phyloP scores from a whole-genome alignment of 768 basidiomycete genomes.

The Phaeotremella skinneri region DNA sequence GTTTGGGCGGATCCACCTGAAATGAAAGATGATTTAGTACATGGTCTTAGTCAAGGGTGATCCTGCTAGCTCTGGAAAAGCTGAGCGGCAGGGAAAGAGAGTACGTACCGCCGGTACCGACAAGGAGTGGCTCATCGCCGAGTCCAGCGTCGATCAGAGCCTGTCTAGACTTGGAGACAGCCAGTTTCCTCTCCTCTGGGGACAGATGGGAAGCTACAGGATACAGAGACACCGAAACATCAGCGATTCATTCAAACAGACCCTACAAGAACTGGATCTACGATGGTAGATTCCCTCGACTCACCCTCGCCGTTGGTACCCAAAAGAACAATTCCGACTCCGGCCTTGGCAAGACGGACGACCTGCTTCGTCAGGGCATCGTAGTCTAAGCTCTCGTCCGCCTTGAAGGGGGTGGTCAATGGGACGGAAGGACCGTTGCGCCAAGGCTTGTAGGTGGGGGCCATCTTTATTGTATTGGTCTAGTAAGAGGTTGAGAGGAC shows the following conservation, averaged over 20 bases:
- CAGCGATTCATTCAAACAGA: too few relatives aligned
- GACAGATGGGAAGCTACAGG: conserved; percentile 48
- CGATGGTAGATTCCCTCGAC: too few relatives aligned
- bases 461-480: neutral
- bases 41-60: neutral
- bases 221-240: neutral
- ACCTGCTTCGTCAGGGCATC: conserved; percentile 67
- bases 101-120: conserved; percentile 66
- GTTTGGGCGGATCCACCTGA: conserved; percentile 67
- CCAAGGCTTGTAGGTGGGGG: conserved; percentile 29
- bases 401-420: conserved; percentile 66
- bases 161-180: conserved; percentile 61
- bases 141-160: conserved; percentile 74
- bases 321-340: conserved; percentile 41
- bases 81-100: too few relatives aligned
- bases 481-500: neutral
- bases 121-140: conserved; percentile 66
- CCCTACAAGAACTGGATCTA: too few relatives aligned
- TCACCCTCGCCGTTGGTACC: conserved; percentile 60
- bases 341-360: conserved; percentile 68
- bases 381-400: conserved; percentile 68
- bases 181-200: conserved; percentile 40
- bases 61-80: neutral
- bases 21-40: neutral
- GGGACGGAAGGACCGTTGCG: conserved; percentile 74